phyloP scores from a whole-genome alignment of 768 basidiomycete genomes.

The Amanita pallidorosea region DNA sequence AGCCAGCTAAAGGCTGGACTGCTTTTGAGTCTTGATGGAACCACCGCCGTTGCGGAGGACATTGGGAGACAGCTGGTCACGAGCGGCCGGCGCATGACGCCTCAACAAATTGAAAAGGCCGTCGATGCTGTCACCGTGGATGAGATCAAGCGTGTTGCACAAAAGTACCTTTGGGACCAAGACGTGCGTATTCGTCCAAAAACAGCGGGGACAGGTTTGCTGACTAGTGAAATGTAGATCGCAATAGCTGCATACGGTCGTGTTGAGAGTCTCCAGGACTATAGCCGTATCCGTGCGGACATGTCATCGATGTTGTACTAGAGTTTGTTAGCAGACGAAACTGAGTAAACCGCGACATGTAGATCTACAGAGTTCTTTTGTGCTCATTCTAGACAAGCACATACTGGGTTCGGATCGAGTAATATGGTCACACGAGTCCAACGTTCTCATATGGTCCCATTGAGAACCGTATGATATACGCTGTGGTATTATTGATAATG shows the following conservation, averaged over 20 bases:
- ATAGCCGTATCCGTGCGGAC: slow-evolving; percentile 79
- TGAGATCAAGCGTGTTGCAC: slow-evolving; percentile 90
- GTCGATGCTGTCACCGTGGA: slow-evolving; percentile 81
- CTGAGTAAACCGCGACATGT: too few species aligned
- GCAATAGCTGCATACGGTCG: slow-evolving; percentile 85
- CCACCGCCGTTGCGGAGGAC: slow-evolving; percentile 94
- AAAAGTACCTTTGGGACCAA: slow-evolving; percentile 96
- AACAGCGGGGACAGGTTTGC: slow-evolving; percentile 4
- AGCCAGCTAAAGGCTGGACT: slow-evolving; percentile 95
- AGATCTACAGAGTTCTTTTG: too few species aligned
- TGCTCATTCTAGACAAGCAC: too few species aligned
- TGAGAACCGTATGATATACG: too few species aligned
- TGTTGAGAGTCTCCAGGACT: slow-evolving; percentile 88
- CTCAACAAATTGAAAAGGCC: slow-evolving; percentile 87
- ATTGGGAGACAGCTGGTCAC: slow-evolving; percentile 98
- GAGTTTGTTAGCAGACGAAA: slow-evolving; percentile 12
- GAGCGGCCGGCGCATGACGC: slow-evolving; percentile 80
- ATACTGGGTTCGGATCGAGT: too few species aligned
- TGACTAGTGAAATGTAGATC: slow-evolving; percentile 32
- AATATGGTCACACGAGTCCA: too few species aligned
- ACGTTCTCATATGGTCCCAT: too few species aligned
- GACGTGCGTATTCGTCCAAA: slow-evolving; percentile 46
- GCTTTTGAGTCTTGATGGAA: slow-evolving; percentile 86
- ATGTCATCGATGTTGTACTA: slow-evolving; percentile 76
- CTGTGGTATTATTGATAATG: too few species aligned